phyloP scores from a whole-genome alignment of 2,329 filamentous ascomycete genomes.

The Sporothrix globosa region DNA sequence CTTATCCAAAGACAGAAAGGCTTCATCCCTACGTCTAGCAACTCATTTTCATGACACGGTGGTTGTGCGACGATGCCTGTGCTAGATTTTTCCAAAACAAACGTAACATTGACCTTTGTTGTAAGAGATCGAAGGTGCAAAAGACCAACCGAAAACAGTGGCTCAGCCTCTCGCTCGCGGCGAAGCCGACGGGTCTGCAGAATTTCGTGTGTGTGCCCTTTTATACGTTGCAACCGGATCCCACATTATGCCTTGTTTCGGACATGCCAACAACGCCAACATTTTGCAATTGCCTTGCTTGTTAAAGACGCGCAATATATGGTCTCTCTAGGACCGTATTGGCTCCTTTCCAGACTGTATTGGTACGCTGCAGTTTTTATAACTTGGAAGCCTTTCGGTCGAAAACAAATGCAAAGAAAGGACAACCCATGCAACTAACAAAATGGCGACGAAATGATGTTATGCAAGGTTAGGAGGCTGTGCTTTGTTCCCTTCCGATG shows the following conservation, averaged over 20 bases:
- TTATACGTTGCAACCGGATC: neutral
- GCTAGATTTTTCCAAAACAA: conserved; percentile 3
- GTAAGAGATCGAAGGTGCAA: neutral
- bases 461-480: conserved; percentile 28
- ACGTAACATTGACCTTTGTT: neutral
- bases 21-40: neutral
- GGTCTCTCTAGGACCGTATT: neutral
- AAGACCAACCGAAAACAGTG: neutral
- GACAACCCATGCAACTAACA: neutral
- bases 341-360: conserved; percentile 4
- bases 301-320: too few relatives aligned
- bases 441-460: conserved; percentile 1
- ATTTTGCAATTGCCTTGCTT: neutral
- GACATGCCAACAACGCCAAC: neutral
- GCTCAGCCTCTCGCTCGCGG: conserved; percentile 7
- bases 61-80: neutral
- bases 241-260: conserved; percentile 9
- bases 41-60: neutral
- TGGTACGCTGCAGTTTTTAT: neutral
- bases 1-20: neutral
- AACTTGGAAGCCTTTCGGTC: neutral
- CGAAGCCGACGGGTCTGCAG: neutral
- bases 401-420: neutral
- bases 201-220: neutral
- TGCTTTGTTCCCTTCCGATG: conserved; percentile 18